phyloP scores from a whole-genome alignment of 495 filamentous ascomycete genomes.

The Trichoderma virens region DNA sequence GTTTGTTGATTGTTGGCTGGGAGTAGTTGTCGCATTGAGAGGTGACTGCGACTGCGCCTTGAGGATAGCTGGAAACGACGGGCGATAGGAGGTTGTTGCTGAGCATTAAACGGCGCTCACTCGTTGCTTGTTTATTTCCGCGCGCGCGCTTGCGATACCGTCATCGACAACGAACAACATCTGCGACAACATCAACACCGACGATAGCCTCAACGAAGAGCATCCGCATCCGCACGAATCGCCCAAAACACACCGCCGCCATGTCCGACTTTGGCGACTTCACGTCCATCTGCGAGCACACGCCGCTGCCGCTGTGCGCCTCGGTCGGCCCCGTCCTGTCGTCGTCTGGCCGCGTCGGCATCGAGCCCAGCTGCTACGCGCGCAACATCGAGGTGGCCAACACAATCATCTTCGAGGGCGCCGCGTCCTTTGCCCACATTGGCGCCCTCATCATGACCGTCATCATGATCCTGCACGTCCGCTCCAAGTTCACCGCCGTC shows the following conservation, averaged over 20 bases:
- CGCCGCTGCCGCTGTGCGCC: slow-evolving; percentile 78
- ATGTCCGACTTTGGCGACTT: slow-evolving; percentile 90
- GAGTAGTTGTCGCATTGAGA: not conserved
- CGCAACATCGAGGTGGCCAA: slow-evolving; percentile 94
- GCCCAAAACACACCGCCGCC: slow-evolving; percentile 18
- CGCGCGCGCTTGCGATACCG: not conserved
- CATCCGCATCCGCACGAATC: too few species aligned
- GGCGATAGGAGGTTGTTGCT: not conserved
- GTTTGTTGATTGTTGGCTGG: not conserved
- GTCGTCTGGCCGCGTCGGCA: slow-evolving; percentile 63
- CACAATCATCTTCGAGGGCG: slow-evolving; percentile 95
- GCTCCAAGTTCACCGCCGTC: slow-evolving; percentile 97
- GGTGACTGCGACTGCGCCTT: not conserved
- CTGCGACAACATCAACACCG: not conserved
- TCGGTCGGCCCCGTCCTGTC: slow-evolving; percentile 59
- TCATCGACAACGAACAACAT: not conserved
- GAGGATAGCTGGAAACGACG: not conserved
- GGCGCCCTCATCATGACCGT: slow-evolving; percentile 84
- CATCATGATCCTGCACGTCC: slow-evolving; percentile 93
- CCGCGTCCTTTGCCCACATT: slow-evolving; percentile 87
- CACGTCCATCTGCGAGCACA: slow-evolving; percentile 73
- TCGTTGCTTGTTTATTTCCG: not conserved
- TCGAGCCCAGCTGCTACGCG: slow-evolving; percentile 87
- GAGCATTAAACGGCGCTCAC: not conserved
- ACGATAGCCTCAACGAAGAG: not conserved